Evolutionary conservation across 176 grass and related monocot genomes (phyloP).

Genomic region (Raddia distichophylla): DNA sequence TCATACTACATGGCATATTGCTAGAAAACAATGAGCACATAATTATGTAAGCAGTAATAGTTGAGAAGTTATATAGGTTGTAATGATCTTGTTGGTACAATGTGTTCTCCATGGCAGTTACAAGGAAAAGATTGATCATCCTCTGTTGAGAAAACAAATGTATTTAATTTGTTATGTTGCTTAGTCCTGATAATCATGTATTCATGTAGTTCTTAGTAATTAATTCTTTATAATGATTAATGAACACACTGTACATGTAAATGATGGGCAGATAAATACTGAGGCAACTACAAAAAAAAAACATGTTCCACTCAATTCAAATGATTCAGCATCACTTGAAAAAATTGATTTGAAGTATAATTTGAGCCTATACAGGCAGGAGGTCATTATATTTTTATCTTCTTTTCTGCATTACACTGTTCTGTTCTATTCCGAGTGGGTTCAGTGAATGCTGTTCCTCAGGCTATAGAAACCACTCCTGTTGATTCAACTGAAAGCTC

Average conservation of each 20-base stretch:
- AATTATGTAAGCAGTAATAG: neutral
- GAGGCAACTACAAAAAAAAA: neutral
- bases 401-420: conserved; percentile 64
- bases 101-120: neutral
- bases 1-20: neutral
- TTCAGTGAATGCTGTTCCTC: conserved; percentile 59
- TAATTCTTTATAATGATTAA: neutral
- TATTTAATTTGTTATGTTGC: neutral
- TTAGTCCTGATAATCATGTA: neutral
- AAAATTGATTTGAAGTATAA: neutral
- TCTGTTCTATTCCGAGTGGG: conserved; percentile 64
- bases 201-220: neutral
- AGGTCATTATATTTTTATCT: neutral
- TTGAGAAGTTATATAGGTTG: neutral
- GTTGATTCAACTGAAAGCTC: conserved; percentile 61
- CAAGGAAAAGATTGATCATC: neutral
- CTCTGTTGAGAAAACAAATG: neutral
- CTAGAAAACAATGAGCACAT: neutral
- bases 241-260: neutral
- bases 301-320: neutral
- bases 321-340: neutral
- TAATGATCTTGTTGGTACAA: neutral
- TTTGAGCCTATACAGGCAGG: neutral
- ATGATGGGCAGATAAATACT: neutral
- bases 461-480: conserved; percentile 67